Evolutionary conservation across 1,284 basidiomycete genomes (phyloP).

Genomic region (Tetrapyrgos nigripes): DNA sequence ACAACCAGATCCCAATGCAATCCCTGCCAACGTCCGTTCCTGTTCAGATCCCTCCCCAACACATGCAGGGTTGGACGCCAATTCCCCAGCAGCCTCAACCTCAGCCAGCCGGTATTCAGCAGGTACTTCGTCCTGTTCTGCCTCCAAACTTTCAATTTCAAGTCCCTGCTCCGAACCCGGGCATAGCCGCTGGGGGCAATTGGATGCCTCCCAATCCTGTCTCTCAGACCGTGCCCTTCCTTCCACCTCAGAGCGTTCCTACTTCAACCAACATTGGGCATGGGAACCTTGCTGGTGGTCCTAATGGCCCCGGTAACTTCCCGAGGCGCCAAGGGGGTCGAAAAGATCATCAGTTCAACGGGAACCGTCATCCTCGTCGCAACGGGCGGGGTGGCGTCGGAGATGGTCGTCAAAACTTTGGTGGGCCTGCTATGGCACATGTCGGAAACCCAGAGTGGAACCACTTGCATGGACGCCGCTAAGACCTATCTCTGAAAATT

Average conservation of each 20-base stretch:
- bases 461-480: conserved; percentile 26
- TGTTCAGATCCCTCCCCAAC: neutral
- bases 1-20: conserved; percentile 1
- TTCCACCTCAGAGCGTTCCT: neutral
- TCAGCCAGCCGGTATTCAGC: neutral
- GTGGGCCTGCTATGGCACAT: conserved; percentile 6
- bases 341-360: conserved; percentile 1
- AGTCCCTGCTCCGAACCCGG: neutral
- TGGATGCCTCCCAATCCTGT: conserved; percentile 4
- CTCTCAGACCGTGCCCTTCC: neutral
- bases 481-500: neutral
- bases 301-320: conserved; percentile 1
- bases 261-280: neutral
- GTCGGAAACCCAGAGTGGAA: conserved; percentile 27
- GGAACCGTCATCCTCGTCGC: neutral
- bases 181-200: neutral
- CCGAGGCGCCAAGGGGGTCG: conserved; percentile 13
- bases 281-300: neutral
- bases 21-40: conserved; percentile 3
- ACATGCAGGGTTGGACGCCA: conserved; percentile 9
- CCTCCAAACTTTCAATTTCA: neutral
- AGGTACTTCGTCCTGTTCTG: conserved; percentile 1
- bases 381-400: neutral
- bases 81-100: conserved; percentile 4
- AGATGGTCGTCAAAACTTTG: neutral